Percentiles rank a stretch among this genome's conserved stretches.
Evolutionary conservation across 108 stramenopile genomes (phyloP).

Genomic region (Aurantiochytrium sp.): DNA sequence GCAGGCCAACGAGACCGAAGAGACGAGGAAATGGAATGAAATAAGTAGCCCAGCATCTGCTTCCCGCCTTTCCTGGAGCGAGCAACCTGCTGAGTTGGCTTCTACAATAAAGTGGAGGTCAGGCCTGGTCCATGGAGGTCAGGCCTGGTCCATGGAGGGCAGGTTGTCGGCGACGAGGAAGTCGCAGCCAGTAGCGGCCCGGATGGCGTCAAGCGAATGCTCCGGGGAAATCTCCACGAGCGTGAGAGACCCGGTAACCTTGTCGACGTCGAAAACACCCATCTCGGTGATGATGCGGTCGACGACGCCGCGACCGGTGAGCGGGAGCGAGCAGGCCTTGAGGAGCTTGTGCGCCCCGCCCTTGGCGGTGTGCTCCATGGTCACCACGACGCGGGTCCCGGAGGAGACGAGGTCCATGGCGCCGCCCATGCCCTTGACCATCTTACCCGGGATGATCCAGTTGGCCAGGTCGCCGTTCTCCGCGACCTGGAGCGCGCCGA

Average conservation of each 20-base stretch:
- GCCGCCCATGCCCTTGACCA: conserved; percentile 86
- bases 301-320: conserved; percentile 79
- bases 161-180: neutral
- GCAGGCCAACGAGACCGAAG: too few relatives aligned
- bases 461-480: conserved; percentile 80
- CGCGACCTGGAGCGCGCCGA: conserved; percentile 81
- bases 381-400: conserved; percentile 75
- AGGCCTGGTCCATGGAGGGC: neutral
- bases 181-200: conserved; percentile 16
- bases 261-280: conserved; percentile 71
- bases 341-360: conserved; percentile 79
- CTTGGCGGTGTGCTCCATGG: conserved; percentile 87
- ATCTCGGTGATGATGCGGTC: conserved; percentile 86
- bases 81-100: neutral
- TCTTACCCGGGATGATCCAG: conserved; percentile 89
- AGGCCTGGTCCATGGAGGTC: neutral
- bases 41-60: neutral
- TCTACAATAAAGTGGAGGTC: too few relatives aligned
- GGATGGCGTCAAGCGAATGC: neutral
- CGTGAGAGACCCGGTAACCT: neutral
- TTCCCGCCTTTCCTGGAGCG: neutral
- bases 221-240: neutral
- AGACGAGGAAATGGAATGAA: neutral
- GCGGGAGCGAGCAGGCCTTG: conserved; percentile 71
- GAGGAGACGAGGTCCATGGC: conserved; percentile 87